Percentiles rank a stretch among this genome's conserved stretches.
phyloP scores from a whole-genome alignment of 106 monocot species.

The Phalaenopsis aphrodite region DNA sequence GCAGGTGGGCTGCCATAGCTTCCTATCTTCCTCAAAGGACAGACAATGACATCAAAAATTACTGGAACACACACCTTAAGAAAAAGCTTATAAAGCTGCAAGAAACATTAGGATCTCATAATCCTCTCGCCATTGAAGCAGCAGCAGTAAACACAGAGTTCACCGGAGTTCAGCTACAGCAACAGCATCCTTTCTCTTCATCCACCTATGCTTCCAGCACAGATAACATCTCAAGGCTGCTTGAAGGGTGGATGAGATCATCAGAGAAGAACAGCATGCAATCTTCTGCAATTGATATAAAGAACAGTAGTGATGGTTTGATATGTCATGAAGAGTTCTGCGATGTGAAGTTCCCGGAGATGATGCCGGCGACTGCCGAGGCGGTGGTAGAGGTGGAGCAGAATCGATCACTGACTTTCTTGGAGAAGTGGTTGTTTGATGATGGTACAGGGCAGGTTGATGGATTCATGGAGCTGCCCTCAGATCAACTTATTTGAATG shows the following conservation, averaged over 20 bases:
- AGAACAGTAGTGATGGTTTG: too few relatives aligned
- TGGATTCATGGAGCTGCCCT: slow-evolving; percentile 5
- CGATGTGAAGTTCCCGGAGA: not conserved
- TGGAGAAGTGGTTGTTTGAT: slow-evolving; percentile 46
- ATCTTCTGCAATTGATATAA: too few relatives aligned
- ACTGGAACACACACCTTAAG: slow-evolving; percentile 56
- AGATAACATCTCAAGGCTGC: slow-evolving; percentile 50
- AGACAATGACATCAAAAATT: slow-evolving; percentile 56
- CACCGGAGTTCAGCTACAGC: not conserved
- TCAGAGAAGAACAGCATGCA: not conserved
- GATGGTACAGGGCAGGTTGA: slow-evolving; percentile 25
- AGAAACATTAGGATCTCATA: not conserved
- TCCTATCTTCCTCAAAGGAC: slow-evolving; percentile 47
- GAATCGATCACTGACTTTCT: slow-evolving; percentile 10
- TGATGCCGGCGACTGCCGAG: not conserved
- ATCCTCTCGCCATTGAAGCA: not conserved
- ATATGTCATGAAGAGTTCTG: not conserved
- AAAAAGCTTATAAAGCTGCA: slow-evolving; percentile 23
- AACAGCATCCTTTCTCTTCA: not conserved
- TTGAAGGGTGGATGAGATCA: slow-evolving; percentile 34
- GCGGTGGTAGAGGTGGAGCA: not conserved
- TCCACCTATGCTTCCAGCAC: slow-evolving; percentile 43
- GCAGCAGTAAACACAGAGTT: not conserved
- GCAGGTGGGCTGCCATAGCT: slow-evolving; percentile 47
- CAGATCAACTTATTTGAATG: not conserved